These are phyloP conservation scores for Chalaropsis thielavioides DNA, from an alignment of 2,329 filamentous ascomycete species.

Conservation along the genomic window DNA sequence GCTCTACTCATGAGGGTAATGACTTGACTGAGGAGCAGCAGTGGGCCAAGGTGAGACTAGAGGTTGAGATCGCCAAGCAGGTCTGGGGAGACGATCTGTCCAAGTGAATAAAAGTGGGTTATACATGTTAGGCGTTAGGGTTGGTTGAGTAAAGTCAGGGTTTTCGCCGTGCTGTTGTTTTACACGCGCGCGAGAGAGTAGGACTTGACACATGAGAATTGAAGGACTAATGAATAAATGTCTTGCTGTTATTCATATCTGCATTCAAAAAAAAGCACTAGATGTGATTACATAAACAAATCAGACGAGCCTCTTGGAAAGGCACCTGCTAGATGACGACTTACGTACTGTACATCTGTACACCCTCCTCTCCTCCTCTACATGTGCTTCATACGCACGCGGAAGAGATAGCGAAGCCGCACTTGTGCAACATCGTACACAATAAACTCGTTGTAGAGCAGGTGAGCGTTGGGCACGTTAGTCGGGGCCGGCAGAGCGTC, in stretches of 20 bases:
- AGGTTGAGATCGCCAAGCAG: conserved; percentile 49
- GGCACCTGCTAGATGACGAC: background rate
- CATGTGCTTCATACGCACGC: conserved; percentile 35
- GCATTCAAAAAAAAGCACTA: background rate
- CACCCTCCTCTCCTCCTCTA: background rate
- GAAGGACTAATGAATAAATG: background rate
- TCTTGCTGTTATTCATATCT: background rate
- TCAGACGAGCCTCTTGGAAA: background rate
- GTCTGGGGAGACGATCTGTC: conserved; percentile 36
- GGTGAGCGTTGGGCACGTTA: conserved; percentile 29
- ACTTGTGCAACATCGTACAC: conserved; percentile 56
- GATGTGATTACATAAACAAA: too few relatives aligned
- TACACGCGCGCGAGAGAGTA: background rate
- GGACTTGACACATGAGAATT: background rate
- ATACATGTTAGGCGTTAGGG: background rate
- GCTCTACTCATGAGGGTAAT: conserved; percentile 47
- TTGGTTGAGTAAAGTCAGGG: background rate
- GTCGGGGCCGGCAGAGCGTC: conserved; percentile 34
- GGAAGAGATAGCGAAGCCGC: conserved; percentile 53
- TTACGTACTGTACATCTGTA: too few relatives aligned
- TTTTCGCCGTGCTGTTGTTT: background rate
- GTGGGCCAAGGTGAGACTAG: conserved; percentile 55
- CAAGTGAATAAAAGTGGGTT: background rate
- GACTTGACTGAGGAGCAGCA: conserved; percentile 56
- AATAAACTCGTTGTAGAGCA: conserved; percentile 63